Conservation (phyloP, 495 filamentous ascomycete species). For the Trichoderma asperelloides region DNA sequence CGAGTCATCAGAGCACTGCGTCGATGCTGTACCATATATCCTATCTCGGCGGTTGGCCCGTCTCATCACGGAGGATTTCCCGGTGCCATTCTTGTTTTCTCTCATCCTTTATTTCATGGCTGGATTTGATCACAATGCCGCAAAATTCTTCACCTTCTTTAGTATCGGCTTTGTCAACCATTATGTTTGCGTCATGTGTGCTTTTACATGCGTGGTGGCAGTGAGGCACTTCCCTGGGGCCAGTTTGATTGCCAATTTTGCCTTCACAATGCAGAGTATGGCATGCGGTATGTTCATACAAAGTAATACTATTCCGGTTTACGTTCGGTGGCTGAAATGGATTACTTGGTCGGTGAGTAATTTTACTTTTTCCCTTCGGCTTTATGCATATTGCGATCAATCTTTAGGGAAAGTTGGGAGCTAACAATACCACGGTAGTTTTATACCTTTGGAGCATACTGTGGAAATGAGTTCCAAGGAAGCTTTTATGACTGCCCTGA, state of each 20-base stretch:
- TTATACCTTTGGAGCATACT: constrained; percentile 58
- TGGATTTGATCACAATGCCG: constrained; percentile 51
- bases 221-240: constrained; percentile 54
- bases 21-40: constrained; percentile 56
- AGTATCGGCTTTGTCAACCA: constrained; percentile 53
- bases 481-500: constrained; percentile 60
- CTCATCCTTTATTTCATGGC: constrained; percentile 70
- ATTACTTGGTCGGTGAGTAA: constrained; percentile 39
- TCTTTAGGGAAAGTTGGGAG: background rate
- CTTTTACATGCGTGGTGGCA: constrained; percentile 49
- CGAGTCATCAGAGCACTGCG: constrained; percentile 60
- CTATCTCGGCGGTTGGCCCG: constrained; percentile 57
- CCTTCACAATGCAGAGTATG: constrained; percentile 62
- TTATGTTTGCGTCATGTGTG: constrained; percentile 55
- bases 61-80: constrained; percentile 56
- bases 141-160: constrained; percentile 62
- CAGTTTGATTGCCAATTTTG: constrained; percentile 56
- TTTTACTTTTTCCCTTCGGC: background rate
- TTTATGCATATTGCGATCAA: too few species aligned
- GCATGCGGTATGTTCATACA: constrained; percentile 68
- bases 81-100: constrained; percentile 56
- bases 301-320: constrained; percentile 59
- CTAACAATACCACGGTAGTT: constrained; percentile 29
- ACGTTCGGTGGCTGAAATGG: constrained; percentile 64
- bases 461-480: constrained; percentile 59